Evolutionary conservation across 192 early-diverging fungal genomes (phyloP).

Genomic region (Podila epicladia): DNA sequence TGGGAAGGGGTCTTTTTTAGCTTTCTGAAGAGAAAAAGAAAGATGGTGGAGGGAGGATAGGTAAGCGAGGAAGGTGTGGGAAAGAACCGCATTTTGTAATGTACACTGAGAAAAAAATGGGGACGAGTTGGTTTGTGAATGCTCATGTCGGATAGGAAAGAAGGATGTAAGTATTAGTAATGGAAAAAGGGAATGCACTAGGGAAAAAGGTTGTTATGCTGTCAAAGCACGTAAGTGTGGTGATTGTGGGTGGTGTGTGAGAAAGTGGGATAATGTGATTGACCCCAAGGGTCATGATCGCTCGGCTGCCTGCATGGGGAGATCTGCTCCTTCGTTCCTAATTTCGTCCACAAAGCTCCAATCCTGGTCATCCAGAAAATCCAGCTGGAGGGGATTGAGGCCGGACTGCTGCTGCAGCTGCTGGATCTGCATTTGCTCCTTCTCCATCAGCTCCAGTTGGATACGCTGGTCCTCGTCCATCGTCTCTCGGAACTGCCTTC

Average conservation of each 20-base stretch:
- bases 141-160: too few species aligned
- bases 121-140: too few species aligned
- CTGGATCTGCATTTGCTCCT: constrained; percentile 41
- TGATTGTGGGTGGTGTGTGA: not conserved
- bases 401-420: constrained; percentile 15
- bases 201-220: too few species aligned
- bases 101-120: too few species aligned
- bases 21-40: too few species aligned
- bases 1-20: too few species aligned
- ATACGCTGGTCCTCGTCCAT: constrained; percentile 18
- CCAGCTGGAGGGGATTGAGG: constrained; percentile 35
- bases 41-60: too few species aligned
- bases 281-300: not conserved
- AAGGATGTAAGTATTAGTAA: too few species aligned
- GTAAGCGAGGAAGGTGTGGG: too few species aligned
- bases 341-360: constrained; percentile 54
- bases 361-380: constrained; percentile 44
- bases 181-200: too few species aligned
- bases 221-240: not conserved
- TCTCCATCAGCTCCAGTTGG: constrained; percentile 30
- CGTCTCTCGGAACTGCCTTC: not conserved
- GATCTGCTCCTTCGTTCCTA: constrained; percentile 1
- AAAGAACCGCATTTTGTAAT: too few species aligned
- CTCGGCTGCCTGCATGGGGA: not conserved
- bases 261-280: not conserved